Conservation (phyloP, 2,329 filamentous ascomycete species). For the Fusarium sp. region DNA sequence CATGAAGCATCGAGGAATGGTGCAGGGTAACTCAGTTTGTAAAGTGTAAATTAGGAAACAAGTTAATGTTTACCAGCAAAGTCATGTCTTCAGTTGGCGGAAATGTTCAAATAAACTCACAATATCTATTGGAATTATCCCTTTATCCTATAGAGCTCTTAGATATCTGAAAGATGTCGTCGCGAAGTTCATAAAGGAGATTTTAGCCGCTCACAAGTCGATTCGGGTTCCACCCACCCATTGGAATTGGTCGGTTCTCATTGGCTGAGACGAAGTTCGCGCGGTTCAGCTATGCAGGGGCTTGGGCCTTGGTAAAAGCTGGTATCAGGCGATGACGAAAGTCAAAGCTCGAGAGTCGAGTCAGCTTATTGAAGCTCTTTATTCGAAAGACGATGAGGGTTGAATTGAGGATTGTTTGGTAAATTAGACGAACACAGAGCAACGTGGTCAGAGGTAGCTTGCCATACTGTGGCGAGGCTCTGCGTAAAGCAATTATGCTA, state of each 20-base stretch:
- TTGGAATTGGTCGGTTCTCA: neutral
- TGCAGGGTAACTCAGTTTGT: neutral
- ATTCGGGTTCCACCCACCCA: neutral
- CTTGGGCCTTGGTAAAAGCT: constrained; percentile 7
- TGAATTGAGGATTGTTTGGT: neutral
- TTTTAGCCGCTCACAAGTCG: neutral
- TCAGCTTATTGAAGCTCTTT: constrained; percentile 11
- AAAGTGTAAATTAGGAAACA: neutral
- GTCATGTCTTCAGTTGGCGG: no score
- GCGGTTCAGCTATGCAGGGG: constrained; percentile 36
- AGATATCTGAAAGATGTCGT: no score
- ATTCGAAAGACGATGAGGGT: neutral
- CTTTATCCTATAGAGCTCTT: no score
- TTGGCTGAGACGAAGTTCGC: constrained; percentile 17
- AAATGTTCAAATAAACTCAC: neutral
- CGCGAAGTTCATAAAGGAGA: neutral
- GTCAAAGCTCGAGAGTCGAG: neutral
- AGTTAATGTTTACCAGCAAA: neutral
- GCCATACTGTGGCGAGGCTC: neutral
- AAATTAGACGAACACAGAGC: neutral
- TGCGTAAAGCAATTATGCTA: no score
- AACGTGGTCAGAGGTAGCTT: neutral
- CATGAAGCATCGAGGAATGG: neutral
- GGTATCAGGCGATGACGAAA: constrained; percentile 37
- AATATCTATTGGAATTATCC: no score